These are phyloP conservation scores for Fusarium tricinctum DNA, from an alignment of 2,329 filamentous ascomycete species.

Conservation along the genomic window DNA sequence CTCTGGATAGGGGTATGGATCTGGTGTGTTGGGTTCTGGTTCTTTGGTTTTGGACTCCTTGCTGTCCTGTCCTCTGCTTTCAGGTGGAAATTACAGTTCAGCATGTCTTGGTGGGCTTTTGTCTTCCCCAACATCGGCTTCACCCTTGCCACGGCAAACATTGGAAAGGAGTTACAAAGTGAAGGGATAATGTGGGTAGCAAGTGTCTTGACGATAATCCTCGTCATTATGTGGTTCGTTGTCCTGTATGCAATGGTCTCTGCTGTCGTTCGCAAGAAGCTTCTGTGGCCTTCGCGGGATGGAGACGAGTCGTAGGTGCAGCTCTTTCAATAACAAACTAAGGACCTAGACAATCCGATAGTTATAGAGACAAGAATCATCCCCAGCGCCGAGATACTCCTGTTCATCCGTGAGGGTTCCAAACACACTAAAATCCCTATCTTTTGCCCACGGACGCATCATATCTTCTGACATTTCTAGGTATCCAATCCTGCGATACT, in stretches of 20 bases:
- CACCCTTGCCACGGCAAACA: slow-evolving; percentile 44
- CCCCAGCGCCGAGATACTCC: slow-evolving; percentile 24
- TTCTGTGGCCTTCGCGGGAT: slow-evolving; percentile 49
- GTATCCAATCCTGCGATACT: slow-evolving; percentile 35
- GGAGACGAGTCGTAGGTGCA: slow-evolving; percentile 31
- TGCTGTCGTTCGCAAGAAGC: slow-evolving; percentile 41
- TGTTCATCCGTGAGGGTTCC: slow-evolving; percentile 17
- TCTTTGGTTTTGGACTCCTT: slow-evolving; percentile 46
- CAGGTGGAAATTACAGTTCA: slow-evolving; percentile 41
- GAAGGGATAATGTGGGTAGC: slow-evolving; percentile 45
- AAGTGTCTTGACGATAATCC: slow-evolving; percentile 39
- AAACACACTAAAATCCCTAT: slow-evolving; percentile 30
- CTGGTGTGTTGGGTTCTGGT: slow-evolving; percentile 50
- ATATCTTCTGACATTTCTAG: slow-evolving; percentile 7
- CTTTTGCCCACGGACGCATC: slow-evolving; percentile 8
- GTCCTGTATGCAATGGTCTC: slow-evolving; percentile 40
- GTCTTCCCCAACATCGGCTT: slow-evolving; percentile 51
- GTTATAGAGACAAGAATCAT: slow-evolving; percentile 18
- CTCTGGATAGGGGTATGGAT: slow-evolving; percentile 48
- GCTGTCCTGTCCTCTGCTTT: slow-evolving; percentile 37
- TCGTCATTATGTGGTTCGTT: slow-evolving; percentile 47
- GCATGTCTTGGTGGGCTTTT: slow-evolving; percentile 50
- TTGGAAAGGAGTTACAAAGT: slow-evolving; percentile 47
- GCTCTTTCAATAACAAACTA: neutral
- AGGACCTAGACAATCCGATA: slow-evolving; percentile 31